Conservation (phyloP, 2,329 filamentous ascomycete species). For the Exophiala sideris region DNA sequence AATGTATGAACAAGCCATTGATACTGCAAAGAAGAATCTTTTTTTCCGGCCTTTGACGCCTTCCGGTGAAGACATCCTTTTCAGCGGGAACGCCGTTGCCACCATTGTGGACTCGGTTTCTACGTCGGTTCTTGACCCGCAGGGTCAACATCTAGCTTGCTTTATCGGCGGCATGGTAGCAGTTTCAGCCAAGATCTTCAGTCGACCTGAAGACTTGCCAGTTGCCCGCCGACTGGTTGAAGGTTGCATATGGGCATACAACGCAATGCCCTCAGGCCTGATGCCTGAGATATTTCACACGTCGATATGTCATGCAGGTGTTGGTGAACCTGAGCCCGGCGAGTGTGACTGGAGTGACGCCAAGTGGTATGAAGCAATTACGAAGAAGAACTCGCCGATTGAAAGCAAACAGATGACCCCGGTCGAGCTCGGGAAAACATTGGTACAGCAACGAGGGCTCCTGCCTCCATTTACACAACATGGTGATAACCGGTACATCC, state of each 20-base stretch:
- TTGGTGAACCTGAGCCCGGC: slow-evolving; percentile 33
- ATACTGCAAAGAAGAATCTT: slow-evolving; percentile 67
- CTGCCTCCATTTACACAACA: slow-evolving; percentile 56
- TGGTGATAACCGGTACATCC: slow-evolving; percentile 58
- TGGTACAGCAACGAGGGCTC: slow-evolving; percentile 40
- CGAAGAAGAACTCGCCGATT: slow-evolving; percentile 21
- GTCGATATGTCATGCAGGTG: slow-evolving; percentile 40
- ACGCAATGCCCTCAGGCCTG: slow-evolving; percentile 54
- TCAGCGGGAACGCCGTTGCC: slow-evolving; percentile 49
- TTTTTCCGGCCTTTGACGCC: slow-evolving; percentile 75
- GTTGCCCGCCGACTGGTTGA: slow-evolving; percentile 58
- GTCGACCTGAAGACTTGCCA: slow-evolving; percentile 52
- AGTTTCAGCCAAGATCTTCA: slow-evolving; percentile 62
- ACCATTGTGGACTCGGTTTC: slow-evolving; percentile 29
- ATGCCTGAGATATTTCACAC: slow-evolving; percentile 60
- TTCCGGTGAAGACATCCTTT: slow-evolving; percentile 64
- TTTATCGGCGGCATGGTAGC: slow-evolving; percentile 70
- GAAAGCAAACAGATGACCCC: slow-evolving; percentile 9
- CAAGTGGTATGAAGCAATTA: slow-evolving; percentile 33
- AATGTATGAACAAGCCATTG: slow-evolving; percentile 67
- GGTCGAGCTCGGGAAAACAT: slow-evolving; percentile 34
- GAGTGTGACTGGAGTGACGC: slow-evolving; percentile 41
- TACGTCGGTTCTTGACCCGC: slow-evolving; percentile 29
- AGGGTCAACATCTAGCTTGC: slow-evolving; percentile 63
- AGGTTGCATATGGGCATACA: slow-evolving; percentile 63